phyloP scores from a whole-genome alignment of 352 stramenopile species.

The Phytophthora tubulina region DNA sequence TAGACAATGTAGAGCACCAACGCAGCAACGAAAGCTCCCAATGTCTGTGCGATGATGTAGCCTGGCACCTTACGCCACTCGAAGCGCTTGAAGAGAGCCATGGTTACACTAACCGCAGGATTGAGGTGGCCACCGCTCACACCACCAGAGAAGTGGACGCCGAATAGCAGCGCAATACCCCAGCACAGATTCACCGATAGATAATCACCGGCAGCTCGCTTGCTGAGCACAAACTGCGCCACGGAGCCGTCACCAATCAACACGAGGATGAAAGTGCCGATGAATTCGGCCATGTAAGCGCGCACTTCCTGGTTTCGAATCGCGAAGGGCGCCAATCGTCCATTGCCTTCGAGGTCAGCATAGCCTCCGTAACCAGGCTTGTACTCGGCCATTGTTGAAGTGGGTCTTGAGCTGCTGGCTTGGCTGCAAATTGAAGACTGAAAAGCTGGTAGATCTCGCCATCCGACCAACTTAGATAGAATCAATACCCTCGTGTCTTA shows the following conservation, averaged over 20 bases:
- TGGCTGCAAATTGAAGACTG: conserved; percentile 39
- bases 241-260: conserved; percentile 68
- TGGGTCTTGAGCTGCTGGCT: conserved; percentile 24
- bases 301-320: conserved; percentile 51
- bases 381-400: conserved; percentile 37
- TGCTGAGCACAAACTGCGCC: conserved; percentile 63
- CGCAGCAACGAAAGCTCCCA: conserved; percentile 56
- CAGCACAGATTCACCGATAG: conserved; percentile 64
- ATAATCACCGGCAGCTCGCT: conserved; percentile 57
- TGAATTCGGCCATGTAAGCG: conserved; percentile 70
- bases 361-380: conserved; percentile 43
- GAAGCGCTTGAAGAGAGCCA: conserved; percentile 61
- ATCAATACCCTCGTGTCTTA: conserved; percentile 28
- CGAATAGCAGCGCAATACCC: conserved; percentile 72
- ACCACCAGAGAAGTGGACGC: conserved; percentile 61
- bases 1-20: conserved; percentile 66
- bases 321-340: conserved; percentile 40
- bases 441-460: background rate
- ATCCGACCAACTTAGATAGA: conserved; percentile 10
- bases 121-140: conserved; percentile 74
- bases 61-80: conserved; percentile 61
- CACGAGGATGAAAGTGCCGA: conserved; percentile 73
- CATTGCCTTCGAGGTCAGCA: conserved; percentile 44
- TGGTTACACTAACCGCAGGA: conserved; percentile 61
- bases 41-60: conserved; percentile 59